These are phyloP conservation scores for Panaeolus papilionaceus DNA, from an alignment of 768 basidiomycete genomes.

Conservation along the genomic window DNA sequence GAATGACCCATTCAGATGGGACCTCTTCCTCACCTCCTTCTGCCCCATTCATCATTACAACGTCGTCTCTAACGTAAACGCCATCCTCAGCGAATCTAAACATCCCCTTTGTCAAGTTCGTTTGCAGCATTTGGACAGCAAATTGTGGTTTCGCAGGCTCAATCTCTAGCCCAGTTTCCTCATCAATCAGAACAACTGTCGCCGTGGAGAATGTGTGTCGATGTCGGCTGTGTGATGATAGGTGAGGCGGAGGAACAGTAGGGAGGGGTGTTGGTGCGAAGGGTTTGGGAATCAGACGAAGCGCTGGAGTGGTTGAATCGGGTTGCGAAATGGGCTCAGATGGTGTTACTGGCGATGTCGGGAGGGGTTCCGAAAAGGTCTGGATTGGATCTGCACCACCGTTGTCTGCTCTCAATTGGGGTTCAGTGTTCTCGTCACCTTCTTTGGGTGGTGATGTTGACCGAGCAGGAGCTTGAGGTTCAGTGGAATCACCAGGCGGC, in stretches of 20 bases:
- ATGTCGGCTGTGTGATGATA: constrained; percentile 1
- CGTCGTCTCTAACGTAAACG: constrained; percentile 39
- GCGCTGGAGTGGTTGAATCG: background rate
- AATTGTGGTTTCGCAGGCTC: constrained; percentile 28
- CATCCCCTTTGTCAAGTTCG: constrained; percentile 41
- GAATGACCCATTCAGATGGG: constrained; percentile 45
- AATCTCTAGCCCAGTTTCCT: constrained; percentile 18
- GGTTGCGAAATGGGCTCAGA: background rate
- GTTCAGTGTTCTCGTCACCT: background rate
- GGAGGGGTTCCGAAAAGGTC: background rate
- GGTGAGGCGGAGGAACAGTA: background rate
- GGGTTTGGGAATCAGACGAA: background rate
- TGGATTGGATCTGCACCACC: background rate
- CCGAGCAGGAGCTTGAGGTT: background rate
- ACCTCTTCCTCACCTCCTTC: constrained; percentile 19
- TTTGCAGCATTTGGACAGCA: constrained; percentile 44
- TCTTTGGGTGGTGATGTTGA: background rate
- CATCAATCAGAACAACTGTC: constrained; percentile 8
- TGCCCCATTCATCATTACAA: constrained; percentile 32
- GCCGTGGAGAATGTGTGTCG: constrained; percentile 9
- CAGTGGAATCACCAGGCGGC: background rate
- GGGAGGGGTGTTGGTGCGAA: background rate
- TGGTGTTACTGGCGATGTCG: background rate
- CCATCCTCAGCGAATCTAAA: constrained; percentile 46
- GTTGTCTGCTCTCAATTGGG: background rate